These are phyloP conservation scores for Stemphylium beticola DNA, from an alignment of 2,329 filamentous ascomycete genomes.

Conservation along the genomic window DNA sequence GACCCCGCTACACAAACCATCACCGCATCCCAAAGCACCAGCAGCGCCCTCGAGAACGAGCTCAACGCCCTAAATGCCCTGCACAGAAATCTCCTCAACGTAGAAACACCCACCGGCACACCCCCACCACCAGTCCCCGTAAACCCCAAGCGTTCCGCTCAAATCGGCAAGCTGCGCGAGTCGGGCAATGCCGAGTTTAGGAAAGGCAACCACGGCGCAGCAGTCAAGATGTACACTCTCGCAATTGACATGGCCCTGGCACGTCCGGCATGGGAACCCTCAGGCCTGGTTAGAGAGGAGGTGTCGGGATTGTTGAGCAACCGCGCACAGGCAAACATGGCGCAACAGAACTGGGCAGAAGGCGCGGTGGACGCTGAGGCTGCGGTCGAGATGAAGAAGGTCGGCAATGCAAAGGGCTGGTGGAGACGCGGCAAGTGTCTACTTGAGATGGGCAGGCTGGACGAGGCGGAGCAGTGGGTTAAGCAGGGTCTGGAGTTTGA, in stretches of 20 bases:
- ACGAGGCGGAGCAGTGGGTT: slow-evolving; percentile 83
- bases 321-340: slow-evolving; percentile 89
- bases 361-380: slow-evolving; percentile 86
- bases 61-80: slow-evolving; percentile 78
- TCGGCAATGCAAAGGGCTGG: slow-evolving; percentile 93
- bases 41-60: slow-evolving; percentile 48
- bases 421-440: slow-evolving; percentile 86
- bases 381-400: slow-evolving; percentile 84
- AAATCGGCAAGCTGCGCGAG: slow-evolving; percentile 90
- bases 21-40: slow-evolving; percentile 52
- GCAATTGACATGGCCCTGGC: slow-evolving; percentile 87
- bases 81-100: slow-evolving; percentile 73
- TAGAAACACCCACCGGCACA: slow-evolving; percentile 67
- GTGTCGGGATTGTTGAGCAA: slow-evolving; percentile 80
- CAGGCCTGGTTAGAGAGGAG: slow-evolving; percentile 83
- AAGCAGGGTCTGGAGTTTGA: slow-evolving; percentile 81
- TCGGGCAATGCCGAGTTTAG: slow-evolving; percentile 82
- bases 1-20: slow-evolving; percentile 84
- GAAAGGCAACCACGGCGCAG: slow-evolving; percentile 75
- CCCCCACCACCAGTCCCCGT: slow-evolving; percentile 89
- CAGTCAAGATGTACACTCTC: slow-evolving; percentile 80
- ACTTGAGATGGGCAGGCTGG: slow-evolving; percentile 85
- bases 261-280: slow-evolving; percentile 87
- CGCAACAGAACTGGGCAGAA: slow-evolving; percentile 79
- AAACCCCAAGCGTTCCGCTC: slow-evolving; percentile 87